These are phyloP conservation scores for Cnidoscolus chayamansa DNA, from an alignment of 441 rosid genomes.

Conservation along the genomic window DNA sequence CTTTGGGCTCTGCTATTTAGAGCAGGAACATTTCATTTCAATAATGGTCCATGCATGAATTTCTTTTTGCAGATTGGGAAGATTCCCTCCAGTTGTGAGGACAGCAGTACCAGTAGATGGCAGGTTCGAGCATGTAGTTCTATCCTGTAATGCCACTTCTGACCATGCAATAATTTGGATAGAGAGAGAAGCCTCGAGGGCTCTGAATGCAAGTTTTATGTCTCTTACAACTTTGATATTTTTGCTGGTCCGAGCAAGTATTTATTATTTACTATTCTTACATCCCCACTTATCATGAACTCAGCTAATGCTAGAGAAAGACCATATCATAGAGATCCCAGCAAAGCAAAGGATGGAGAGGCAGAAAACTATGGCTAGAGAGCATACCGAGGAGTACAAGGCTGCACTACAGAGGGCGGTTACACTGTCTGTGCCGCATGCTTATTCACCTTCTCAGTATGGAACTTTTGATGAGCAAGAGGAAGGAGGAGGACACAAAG, in stretches of 20 bases:
- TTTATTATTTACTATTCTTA: not conserved
- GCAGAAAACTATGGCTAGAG: slow-evolving; percentile 66
- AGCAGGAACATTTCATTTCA: not conserved
- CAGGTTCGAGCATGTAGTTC: slow-evolving; percentile 88
- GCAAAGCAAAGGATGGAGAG: slow-evolving; percentile 83
- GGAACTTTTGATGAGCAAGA: slow-evolving; percentile 67
- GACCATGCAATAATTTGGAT: slow-evolving; percentile 92
- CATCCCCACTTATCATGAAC: not conserved
- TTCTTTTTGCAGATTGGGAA: slow-evolving; percentile 54
- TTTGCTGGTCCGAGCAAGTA: not conserved
- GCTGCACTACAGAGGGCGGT: slow-evolving; percentile 90
- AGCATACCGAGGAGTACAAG: slow-evolving; percentile 66
- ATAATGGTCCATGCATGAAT: not conserved
- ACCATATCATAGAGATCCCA: slow-evolving; percentile 60
- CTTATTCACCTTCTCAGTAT: slow-evolving; percentile 54
- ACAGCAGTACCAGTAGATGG: slow-evolving; percentile 96
- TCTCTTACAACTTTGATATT: not conserved
- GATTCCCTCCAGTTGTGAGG: slow-evolving; percentile 82
- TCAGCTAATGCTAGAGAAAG: slow-evolving; percentile 78
- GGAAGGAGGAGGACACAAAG: slow-evolving; percentile 23
- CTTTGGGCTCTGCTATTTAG: slow-evolving; percentile 1
- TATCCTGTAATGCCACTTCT: slow-evolving; percentile 88
- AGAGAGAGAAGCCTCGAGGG: slow-evolving; percentile 76
- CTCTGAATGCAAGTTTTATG: slow-evolving; percentile 52
- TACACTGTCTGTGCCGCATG: slow-evolving; percentile 70